Evolutionary conservation across 1,284 basidiomycete species (phyloP).

Genomic region (Heterobasidion annosum): DNA sequence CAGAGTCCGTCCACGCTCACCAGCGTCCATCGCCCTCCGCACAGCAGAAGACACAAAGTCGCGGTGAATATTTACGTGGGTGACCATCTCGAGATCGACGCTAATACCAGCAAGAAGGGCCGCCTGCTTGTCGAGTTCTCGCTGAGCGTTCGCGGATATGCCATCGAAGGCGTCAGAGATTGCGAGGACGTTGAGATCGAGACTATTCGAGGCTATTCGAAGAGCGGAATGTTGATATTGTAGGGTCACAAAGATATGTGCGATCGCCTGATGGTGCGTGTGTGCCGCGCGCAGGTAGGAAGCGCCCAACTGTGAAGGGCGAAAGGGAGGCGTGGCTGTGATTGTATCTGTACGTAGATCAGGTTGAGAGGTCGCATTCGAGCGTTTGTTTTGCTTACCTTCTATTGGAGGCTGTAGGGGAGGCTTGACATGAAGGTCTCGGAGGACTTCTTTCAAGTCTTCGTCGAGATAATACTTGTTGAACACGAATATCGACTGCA

Average conservation of each 20-base stretch:
- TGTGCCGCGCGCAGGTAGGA: slow-evolving; percentile 57
- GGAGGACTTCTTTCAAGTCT: slow-evolving; percentile 53
- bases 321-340: slow-evolving; percentile 61
- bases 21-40: slow-evolving; percentile 57
- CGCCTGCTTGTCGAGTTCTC: slow-evolving; percentile 57
- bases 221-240: slow-evolving; percentile 58
- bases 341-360: slow-evolving; percentile 39
- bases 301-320: slow-evolving; percentile 52
- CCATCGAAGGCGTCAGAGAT: slow-evolving; percentile 63
- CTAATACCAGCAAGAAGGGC: slow-evolving; percentile 50
- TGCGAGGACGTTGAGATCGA: slow-evolving; percentile 63
- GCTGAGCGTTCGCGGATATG: slow-evolving; percentile 41
- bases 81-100: slow-evolving; percentile 61
- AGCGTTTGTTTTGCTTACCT: slow-evolving; percentile 27
- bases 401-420: slow-evolving; percentile 58
- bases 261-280: slow-evolving; percentile 50
- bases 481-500: slow-evolving; percentile 69
- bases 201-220: slow-evolving; percentile 54
- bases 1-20: slow-evolving; percentile 58
- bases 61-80: slow-evolving; percentile 54
- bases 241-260: slow-evolving; percentile 38
- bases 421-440: slow-evolving; percentile 47
- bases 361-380: neutral
- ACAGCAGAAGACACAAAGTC: slow-evolving; percentile 65
- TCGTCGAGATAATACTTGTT: slow-evolving; percentile 70